Base-by-base conservation (phyloP, 2,329 filamentous ascomycete genomes). In the Esteya vermicola region DNA sequence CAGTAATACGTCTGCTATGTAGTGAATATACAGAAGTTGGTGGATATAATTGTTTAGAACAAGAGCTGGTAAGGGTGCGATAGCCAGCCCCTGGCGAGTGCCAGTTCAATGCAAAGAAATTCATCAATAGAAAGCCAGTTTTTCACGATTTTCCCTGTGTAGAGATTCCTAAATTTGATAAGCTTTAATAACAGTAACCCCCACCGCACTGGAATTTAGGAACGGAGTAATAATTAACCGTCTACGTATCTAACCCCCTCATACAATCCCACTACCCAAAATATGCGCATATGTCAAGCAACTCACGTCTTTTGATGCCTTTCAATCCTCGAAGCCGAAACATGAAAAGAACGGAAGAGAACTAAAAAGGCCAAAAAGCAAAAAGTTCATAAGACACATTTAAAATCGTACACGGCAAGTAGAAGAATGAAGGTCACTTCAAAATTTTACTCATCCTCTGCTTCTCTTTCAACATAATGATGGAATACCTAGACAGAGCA, bases 401-500 rank as follows among this genome's bases (percentile, higher is more conserved):
- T 25, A 9, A 26, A 14, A 26, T 5, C 23, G 8, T 27, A 33
- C 12, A 28, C 26, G 26, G 26, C 12, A 21, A 16, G 14, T 19
- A 40, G 16, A 32, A 16, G 25, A 25, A 19, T 4, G 16, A 14
- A 28, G n/a, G n/a, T 28, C 26, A 28, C 14, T 19, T 13, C 16
- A 20, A 8, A 8, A 31, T 8, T 7, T 9, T 20, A 12, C 18
- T 8, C 22, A n/a, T n/a, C 45, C 47, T 47, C 21, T 49, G 47
- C 42, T 48, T 47, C 33, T 47, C 47, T 41, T 46, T 48, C 22
- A 57, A 40, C 55, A 58, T 58, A 20, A 56, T 47, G 26, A 53
- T 41, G 1, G 54, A 56, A 40, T 57, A 57, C 9, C 54, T 57
- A 25, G 4, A 22, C n/a, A n/a, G n/a, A n/a, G n/a, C n/a, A n/a